These are phyloP conservation scores for Phytophthora pisi DNA, from an alignment of 352 stramenopile genomes.

Conservation along the genomic window DNA sequence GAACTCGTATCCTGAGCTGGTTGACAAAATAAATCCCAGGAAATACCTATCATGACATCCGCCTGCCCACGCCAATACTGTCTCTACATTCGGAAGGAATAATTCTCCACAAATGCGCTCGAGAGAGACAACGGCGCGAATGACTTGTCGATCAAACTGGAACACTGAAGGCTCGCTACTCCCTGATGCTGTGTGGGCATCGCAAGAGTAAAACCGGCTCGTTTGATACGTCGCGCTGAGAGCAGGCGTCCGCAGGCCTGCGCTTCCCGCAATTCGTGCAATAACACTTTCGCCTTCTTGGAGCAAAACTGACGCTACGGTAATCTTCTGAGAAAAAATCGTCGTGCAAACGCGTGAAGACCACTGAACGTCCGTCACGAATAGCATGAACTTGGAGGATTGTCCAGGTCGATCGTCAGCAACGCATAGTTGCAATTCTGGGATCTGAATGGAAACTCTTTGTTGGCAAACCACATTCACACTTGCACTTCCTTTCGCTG, in stretches of 20 bases:
- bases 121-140: constrained; percentile 32
- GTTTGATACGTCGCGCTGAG: constrained; percentile 51
- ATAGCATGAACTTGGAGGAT: constrained; percentile 32
- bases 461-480: constrained; percentile 40
- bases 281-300: constrained; percentile 43
- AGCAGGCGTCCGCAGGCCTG: constrained; percentile 45
- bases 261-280: constrained; percentile 44
- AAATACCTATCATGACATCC: constrained; percentile 54
- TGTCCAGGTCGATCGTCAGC: constrained; percentile 31
- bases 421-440: constrained; percentile 41
- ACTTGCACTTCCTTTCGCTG: constrained; percentile 23
- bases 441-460: constrained; percentile 35
- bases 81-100: constrained; percentile 53
- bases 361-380: constrained; percentile 41
- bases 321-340: constrained; percentile 36
- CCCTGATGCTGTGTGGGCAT: constrained; percentile 9
- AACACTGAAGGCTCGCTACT: constrained; percentile 16
- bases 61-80: constrained; percentile 45
- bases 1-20: constrained; percentile 63
- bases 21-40: constrained; percentile 71
- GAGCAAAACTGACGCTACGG: constrained; percentile 32
- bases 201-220: constrained; percentile 44
- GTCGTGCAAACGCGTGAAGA: constrained; percentile 44
- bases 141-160: constrained; percentile 29
- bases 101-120: constrained; percentile 42